Evolutionary conservation across 257 asterid genomes (phyloP).

Genomic region (Leonotis leonurus): DNA sequence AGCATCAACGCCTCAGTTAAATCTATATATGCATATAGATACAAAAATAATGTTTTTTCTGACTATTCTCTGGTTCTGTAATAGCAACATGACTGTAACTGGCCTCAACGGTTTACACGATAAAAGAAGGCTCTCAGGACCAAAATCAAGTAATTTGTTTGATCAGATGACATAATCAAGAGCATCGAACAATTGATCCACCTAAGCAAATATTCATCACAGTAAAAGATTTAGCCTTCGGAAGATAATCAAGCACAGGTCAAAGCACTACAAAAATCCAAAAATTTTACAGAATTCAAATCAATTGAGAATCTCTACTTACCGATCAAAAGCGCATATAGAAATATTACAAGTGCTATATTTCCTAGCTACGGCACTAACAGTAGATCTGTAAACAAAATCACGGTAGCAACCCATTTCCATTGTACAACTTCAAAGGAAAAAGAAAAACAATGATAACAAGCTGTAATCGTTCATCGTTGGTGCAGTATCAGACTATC

Average conservation of each 20-base stretch:
- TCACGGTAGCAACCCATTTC: neutral
- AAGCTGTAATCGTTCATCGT: neutral
- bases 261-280: neutral
- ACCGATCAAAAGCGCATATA: neutral
- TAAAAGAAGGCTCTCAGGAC: neutral
- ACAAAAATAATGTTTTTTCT: neutral
- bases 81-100: neutral
- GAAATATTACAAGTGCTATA: neutral
- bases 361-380: neutral
- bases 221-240: neutral
- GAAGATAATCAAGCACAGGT: neutral
- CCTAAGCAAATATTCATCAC: neutral
- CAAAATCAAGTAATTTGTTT: neutral
- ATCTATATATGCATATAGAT: neutral
- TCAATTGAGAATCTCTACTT: neutral
- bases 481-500: neutral
- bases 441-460: neutral
- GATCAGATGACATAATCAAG: neutral
- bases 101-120: neutral
- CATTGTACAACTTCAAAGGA: neutral
- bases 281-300: neutral
- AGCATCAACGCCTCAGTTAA: neutral
- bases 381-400: conserved; percentile 4
- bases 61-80: neutral
- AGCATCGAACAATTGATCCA: neutral